Conservation (phyloP, 352 stramenopile species). For the Phytopythium delawarense region DNA sequence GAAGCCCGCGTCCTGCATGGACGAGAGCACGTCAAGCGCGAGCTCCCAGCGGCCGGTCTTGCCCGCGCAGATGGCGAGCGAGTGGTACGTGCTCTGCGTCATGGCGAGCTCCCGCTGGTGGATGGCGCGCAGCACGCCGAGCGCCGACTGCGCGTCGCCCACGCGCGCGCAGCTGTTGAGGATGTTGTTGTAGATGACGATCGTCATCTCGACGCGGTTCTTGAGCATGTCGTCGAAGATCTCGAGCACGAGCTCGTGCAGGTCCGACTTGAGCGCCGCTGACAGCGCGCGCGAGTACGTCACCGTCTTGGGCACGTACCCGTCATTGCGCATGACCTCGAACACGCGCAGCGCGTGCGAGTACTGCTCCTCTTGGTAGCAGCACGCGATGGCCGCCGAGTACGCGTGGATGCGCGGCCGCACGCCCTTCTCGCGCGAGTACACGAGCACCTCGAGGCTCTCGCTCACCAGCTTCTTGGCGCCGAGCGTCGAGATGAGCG, state of each 20-base stretch:
- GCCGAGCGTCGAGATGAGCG: conserved; percentile 61
- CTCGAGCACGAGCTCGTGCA: conserved; percentile 84
- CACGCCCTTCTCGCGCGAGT: conserved; percentile 57
- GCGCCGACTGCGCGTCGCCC: conserved; percentile 60
- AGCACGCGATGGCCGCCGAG: conserved; percentile 72
- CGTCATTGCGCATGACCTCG: conserved; percentile 84
- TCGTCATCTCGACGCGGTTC: conserved; percentile 62
- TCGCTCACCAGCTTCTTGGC: conserved; percentile 35
- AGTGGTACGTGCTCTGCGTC: conserved; percentile 79
- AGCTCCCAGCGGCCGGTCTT: conserved; percentile 76
- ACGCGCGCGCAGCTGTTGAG: conserved; percentile 79
- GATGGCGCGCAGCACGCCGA: conserved; percentile 65
- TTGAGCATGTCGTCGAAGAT: conserved; percentile 87
- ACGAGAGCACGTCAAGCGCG: conserved; percentile 53
- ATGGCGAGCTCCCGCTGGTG: conserved; percentile 52
- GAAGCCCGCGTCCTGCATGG: conserved; percentile 47
- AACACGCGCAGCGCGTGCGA: conserved; percentile 76
- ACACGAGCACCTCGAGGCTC: conserved; percentile 65
- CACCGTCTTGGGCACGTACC: conserved; percentile 71
- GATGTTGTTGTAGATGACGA: conserved; percentile 86
- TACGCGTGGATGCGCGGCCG: conserved; percentile 80
- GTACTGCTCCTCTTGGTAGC: conserved; percentile 71
- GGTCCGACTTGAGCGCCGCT: conserved; percentile 64
- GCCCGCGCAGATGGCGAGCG: conserved; percentile 67
- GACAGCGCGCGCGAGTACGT: conserved; percentile 85